A percentile compares a stretch with the other conserved stretches of the same genome.
phyloP scores from a whole-genome alignment of 208 protist species.

The Hexamita inflata region DNA sequence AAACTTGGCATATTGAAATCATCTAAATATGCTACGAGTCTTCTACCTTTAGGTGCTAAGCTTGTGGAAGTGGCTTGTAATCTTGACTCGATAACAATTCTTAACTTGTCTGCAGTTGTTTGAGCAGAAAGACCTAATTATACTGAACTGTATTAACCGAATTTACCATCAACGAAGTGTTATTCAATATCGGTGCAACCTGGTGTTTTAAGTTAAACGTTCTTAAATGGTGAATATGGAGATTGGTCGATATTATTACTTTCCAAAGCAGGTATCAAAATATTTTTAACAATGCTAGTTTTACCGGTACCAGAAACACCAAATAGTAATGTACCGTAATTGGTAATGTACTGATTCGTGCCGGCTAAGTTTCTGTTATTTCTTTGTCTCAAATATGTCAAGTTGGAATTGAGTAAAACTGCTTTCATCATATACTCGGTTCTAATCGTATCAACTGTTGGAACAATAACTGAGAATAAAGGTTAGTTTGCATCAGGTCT shows the following conservation, averaged over 20 bases:
- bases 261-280: constrained; percentile 49
- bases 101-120: constrained; percentile 58
- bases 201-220: not conserved
- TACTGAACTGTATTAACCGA: constrained; percentile 74
- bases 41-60: constrained; percentile 67
- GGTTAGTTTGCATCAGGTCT: constrained; percentile 61
- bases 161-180: constrained; percentile 59
- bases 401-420: constrained; percentile 58
- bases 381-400: not conserved
- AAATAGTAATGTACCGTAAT: constrained; percentile 38
- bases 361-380: not conserved
- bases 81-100: constrained; percentile 65
- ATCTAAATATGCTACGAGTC: constrained; percentile 83
- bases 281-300: constrained; percentile 67
- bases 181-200: not conserved
- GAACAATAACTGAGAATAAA: constrained; percentile 80
- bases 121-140: constrained; percentile 87
- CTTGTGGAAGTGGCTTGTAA: constrained; percentile 64
- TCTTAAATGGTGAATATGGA: not conserved
- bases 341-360: constrained; percentile 11
- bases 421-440: constrained; percentile 73
- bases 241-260: not conserved
- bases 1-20: constrained; percentile 92
- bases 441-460: constrained; percentile 83
- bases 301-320: constrained; percentile 87